Evolutionary conservation across 805 yeast species (phyloP), one percentile per base, ranked within the genome.

Genomic region (Candida gorgasii): DNA sequence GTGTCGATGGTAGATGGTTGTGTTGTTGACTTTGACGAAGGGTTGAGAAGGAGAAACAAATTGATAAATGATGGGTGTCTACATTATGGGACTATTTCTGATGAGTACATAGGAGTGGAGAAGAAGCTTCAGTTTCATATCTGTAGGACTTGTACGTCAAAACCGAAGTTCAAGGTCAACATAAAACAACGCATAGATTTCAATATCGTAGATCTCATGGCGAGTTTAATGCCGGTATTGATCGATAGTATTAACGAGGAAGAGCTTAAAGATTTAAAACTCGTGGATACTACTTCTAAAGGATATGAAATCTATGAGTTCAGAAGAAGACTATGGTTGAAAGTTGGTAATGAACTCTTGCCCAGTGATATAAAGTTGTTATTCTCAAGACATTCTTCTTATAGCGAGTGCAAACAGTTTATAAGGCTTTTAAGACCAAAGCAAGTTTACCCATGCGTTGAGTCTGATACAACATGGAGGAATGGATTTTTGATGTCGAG

Each of bases 371-470:
- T 75, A 2, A 57, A 57, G 35, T 59, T 70, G 12, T 51, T 71
- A 6, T 76, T 67, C 48, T 72, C 78, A 4, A 52, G 79, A 32
- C 80, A 76, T 45, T 72, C 79, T 1, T 72, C 79, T 2, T 76
- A 63, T 43, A 37, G 61, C 6, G 80, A 76, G 47, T 55, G 64
- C 12, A 45, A 56, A 13, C 42, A 59, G 8, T 64, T 76, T 9
- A 51, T 75, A 1, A 46, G 55, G 4, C 30, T 57, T 23, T 67
- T 76, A 39, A 53, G 45, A 8, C 76, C 77, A 0, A 49, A 42
- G 9, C 72, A 72, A 36, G 75, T 75, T 0, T 72, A 61, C 37
- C 79, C 79, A 0, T 67, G 73, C 36, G 62, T 61, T n/a, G 69
- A 60, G 27, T 60, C 67, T 1, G 36, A 29, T 7, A 27, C 47